These are phyloP conservation scores for Ophiostoma piceae DNA, from an alignment of 2,329 filamentous ascomycete species.

Conservation along the genomic window DNA sequence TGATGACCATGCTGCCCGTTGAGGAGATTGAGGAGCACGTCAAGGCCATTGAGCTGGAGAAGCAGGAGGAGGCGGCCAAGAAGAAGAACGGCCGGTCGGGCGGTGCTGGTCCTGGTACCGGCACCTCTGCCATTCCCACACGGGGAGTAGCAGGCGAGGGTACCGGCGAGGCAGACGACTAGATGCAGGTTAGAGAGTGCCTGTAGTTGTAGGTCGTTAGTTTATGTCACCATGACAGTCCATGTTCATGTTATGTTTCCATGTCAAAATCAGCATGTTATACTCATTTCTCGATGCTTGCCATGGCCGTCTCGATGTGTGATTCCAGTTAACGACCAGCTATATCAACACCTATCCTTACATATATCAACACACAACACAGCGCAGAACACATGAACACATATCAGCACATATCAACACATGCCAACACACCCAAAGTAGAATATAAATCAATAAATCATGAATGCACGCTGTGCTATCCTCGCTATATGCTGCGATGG, in stretches of 20 bases:
- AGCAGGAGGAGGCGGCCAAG: constrained; percentile 96
- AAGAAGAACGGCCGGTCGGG: constrained; percentile 81
- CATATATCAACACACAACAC: too few species aligned
- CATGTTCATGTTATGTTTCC: neutral
- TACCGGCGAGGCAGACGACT: constrained; percentile 33
- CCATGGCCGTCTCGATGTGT: neutral
- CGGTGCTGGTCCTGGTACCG: constrained; percentile 50
- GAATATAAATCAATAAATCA: neutral
- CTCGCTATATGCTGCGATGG: neutral
- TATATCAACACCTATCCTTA: too few species aligned
- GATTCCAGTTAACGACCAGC: neutral
- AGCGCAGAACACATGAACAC: neutral
- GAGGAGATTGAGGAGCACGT: constrained; percentile 97
- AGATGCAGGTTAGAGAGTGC: constrained; percentile 2
- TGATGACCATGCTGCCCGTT: constrained; percentile 86
- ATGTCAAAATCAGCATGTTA: constrained; percentile 6
- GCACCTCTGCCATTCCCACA: constrained; percentile 61
- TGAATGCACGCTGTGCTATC: neutral
- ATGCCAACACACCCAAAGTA: neutral
- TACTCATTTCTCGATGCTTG: neutral
- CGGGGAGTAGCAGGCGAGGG: constrained; percentile 37
- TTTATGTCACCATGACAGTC: neutral
- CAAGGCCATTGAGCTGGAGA: constrained; percentile 98
- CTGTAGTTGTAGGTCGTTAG: neutral
- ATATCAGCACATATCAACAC: neutral